A percentile compares a stretch with the other conserved stretches of the same genome.
Conservation (phyloP, 805 yeast species). For the Lachancea lanzarotensis region DNA sequence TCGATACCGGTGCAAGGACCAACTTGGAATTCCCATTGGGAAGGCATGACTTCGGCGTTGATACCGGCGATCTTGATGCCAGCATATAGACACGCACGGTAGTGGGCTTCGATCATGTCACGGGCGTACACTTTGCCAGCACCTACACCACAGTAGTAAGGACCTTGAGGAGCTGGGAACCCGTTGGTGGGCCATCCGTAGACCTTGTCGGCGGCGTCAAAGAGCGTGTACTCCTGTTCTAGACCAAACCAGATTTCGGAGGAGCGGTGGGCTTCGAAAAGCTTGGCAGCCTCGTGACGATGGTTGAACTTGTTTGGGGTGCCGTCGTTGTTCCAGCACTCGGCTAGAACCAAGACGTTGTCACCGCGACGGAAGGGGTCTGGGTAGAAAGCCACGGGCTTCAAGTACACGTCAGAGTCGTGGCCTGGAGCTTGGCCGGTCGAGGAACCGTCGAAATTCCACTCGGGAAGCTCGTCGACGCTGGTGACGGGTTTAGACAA, state of each 20-base stretch:
- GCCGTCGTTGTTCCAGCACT: slow-evolving; percentile 98
- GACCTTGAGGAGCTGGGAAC: slow-evolving; percentile 99
- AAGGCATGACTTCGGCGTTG: slow-evolving; percentile 99
- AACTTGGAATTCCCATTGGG: slow-evolving; percentile 99
- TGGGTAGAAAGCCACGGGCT: slow-evolving; percentile 92
- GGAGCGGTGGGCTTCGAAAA: slow-evolving; percentile 83
- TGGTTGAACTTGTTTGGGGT: slow-evolving; percentile 98
- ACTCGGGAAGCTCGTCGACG: slow-evolving; percentile 88
- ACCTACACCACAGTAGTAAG: slow-evolving; percentile 99
- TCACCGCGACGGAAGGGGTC: slow-evolving; percentile 99
- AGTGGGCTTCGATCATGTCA: slow-evolving; percentile 98
- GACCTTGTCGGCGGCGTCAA: slow-evolving; percentile 81
- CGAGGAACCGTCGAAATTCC: slow-evolving; percentile 99
- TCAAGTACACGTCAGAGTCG: slow-evolving; percentile 89
- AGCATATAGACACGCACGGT: slow-evolving; percentile 93
- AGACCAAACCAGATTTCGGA: slow-evolving; percentile 95
- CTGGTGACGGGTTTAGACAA: slow-evolving; percentile 58
- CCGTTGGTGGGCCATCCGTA: slow-evolving; percentile 99
- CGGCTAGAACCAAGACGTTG: slow-evolving; percentile 89
- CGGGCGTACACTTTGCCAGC: slow-evolving; percentile 96
- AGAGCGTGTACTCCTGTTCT: slow-evolving; percentile 97
- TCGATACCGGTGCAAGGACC: slow-evolving; percentile 94
- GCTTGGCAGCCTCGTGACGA: slow-evolving; percentile 93
- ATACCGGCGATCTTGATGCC: slow-evolving; percentile 91
- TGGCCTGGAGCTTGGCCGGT: slow-evolving; percentile 98